phyloP scores from a whole-genome alignment of 768 basidiomycete species.

The Tephrocybe sp. region DNA sequence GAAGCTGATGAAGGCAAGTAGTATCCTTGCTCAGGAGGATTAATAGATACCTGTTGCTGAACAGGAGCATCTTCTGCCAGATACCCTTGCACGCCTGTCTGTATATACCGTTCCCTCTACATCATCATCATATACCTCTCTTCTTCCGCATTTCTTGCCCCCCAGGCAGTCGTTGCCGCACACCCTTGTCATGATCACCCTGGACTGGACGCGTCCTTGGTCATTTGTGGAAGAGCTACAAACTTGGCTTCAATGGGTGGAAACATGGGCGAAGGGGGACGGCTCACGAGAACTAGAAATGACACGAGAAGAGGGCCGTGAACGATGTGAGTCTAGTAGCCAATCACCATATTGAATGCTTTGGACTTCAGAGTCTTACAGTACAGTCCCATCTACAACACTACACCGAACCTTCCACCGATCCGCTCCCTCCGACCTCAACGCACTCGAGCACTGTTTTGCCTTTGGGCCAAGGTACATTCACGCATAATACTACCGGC shows the following conservation, averaged over 20 bases:
- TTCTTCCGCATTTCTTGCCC: slow-evolving; percentile 80
- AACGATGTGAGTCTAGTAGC: slow-evolving; percentile 62
- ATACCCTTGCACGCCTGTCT: slow-evolving; percentile 86
- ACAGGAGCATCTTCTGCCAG: slow-evolving; percentile 36
- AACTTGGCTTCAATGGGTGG: slow-evolving; percentile 85
- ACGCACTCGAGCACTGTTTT: slow-evolving; percentile 68
- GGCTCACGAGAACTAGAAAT: slow-evolving; percentile 71
- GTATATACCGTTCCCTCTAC: slow-evolving; percentile 89
- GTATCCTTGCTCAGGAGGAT: neutral
- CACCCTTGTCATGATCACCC: slow-evolving; percentile 76
- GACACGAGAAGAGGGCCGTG: slow-evolving; percentile 75
- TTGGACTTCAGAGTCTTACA: slow-evolving; percentile 29
- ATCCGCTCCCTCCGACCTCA: slow-evolving; percentile 61
- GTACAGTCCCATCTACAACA: slow-evolving; percentile 90
- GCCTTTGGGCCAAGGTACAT: slow-evolving; percentile 80
- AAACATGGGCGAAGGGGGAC: slow-evolving; percentile 75
- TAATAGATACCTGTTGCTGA: neutral
- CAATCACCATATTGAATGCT: slow-evolving; percentile 6
- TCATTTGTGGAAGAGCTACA: slow-evolving; percentile 84
- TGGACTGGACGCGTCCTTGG: slow-evolving; percentile 97
- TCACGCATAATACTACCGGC: slow-evolving; percentile 85
- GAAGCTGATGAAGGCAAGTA: slow-evolving; percentile 90
- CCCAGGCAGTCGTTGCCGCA: slow-evolving; percentile 66
- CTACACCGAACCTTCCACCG: slow-evolving; percentile 78
- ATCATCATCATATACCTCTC: slow-evolving; percentile 62